Conservation (phyloP, 1,284 basidiomycete species). For the Inonotus hispidus region DNA sequence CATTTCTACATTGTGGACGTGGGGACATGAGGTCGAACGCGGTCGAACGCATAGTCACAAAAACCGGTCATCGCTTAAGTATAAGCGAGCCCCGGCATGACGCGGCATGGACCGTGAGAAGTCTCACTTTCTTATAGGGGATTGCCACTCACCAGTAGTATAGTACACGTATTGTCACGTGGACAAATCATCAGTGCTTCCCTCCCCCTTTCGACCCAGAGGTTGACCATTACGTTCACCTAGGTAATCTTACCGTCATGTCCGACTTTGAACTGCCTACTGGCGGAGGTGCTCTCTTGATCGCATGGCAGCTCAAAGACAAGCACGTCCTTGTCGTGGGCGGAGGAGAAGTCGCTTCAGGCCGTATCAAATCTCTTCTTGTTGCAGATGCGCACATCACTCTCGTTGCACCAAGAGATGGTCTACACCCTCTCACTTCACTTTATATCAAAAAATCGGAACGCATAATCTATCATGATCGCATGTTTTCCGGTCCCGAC, state of each 20-base stretch:
- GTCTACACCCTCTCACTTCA: conserved; percentile 57
- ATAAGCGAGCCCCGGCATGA: too few relatives aligned
- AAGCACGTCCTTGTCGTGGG: conserved; percentile 83
- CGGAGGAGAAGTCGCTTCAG: conserved; percentile 82
- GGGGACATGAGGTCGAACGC: too few relatives aligned
- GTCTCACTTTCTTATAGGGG: too few relatives aligned
- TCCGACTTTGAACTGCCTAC: conserved; percentile 1
- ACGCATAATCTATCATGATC: conserved; percentile 68
- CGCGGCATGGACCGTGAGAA: too few relatives aligned
- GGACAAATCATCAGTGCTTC: background rate
- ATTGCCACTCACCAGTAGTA: too few relatives aligned
- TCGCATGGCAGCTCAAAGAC: conserved; percentile 84
- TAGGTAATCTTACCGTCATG: background rate
- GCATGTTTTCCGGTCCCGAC: conserved; percentile 52
- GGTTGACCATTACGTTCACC: background rate
- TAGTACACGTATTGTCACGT: background rate
- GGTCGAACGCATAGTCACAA: too few relatives aligned
- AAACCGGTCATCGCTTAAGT: too few relatives aligned
- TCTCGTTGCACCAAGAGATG: conserved; percentile 54
- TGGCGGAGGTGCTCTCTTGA: conserved; percentile 66
- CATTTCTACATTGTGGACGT: too few relatives aligned
- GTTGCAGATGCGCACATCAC: conserved; percentile 56
- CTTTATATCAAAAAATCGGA: conserved; percentile 45
- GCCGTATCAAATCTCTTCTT: conserved; percentile 70
- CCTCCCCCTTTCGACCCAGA: background rate